Conservation (phyloP, 1,284 basidiomycete species). For the Flammula alnicola region DNA sequence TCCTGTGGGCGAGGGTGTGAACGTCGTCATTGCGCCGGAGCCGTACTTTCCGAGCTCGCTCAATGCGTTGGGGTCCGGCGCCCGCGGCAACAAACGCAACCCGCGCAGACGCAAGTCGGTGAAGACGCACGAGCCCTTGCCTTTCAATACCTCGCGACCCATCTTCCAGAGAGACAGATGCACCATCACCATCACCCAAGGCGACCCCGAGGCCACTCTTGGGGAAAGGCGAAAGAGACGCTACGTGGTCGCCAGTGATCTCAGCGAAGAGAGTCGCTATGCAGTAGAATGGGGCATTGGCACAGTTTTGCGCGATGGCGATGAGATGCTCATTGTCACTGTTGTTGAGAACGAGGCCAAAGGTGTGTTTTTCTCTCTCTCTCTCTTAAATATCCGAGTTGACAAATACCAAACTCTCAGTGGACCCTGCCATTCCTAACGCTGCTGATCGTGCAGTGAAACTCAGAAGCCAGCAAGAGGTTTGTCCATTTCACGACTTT, state of each 20-base stretch:
- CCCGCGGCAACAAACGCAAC: constrained; percentile 49
- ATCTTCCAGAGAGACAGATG: constrained; percentile 91
- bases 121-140: constrained; percentile 62
- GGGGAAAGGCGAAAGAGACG: constrained; percentile 65
- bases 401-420: constrained; percentile 40
- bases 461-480: constrained; percentile 88
- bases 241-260: constrained; percentile 92
- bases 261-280: constrained; percentile 91
- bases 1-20: constrained; percentile 86
- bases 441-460: constrained; percentile 76
- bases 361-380: constrained; percentile 50
- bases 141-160: constrained; percentile 74
- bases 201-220: constrained; percentile 66
- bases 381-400: constrained; percentile 11
- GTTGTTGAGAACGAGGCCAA: constrained; percentile 94
- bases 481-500: constrained; percentile 35
- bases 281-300: constrained; percentile 97
- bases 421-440: constrained; percentile 78
- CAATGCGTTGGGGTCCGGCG: constrained; percentile 43
- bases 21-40: constrained; percentile 82
- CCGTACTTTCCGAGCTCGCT: constrained; percentile 79
- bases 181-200: constrained; percentile 89
- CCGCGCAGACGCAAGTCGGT: constrained; percentile 64
- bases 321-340: constrained; percentile 89
- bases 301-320: constrained; percentile 93